Evolutionary conservation across 768 basidiomycete genomes (phyloP).

Genomic region (Candolleomyces eurysporus): DNA sequence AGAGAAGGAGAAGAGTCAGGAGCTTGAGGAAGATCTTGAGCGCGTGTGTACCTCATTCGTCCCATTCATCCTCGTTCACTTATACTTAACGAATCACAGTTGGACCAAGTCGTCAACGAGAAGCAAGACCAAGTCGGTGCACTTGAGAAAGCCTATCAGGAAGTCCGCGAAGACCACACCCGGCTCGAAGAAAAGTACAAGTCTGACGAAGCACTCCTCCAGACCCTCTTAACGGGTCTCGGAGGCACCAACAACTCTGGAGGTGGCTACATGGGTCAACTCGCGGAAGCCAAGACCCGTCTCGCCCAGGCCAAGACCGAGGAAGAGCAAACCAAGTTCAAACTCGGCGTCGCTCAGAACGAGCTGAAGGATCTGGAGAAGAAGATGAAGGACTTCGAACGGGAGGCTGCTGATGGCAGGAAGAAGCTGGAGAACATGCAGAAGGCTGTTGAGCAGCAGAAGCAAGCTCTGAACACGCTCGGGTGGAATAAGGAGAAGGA

Average conservation of each 20-base stretch:
- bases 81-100: slow-evolving; percentile 33
- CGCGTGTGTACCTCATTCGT: slow-evolving; percentile 44
- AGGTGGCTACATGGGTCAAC: slow-evolving; percentile 95
- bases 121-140: slow-evolving; percentile 61
- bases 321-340: slow-evolving; percentile 77
- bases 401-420: slow-evolving; percentile 76
- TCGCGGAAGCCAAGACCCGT: slow-evolving; percentile 78
- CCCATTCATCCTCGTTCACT: background rate
- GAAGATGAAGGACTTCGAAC: slow-evolving; percentile 79
- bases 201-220: slow-evolving; percentile 88
- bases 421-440: slow-evolving; percentile 63
- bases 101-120: slow-evolving; percentile 51
- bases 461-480: slow-evolving; percentile 50
- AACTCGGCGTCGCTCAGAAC: slow-evolving; percentile 72
- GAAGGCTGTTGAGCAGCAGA: slow-evolving; percentile 55
- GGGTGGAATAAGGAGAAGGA: slow-evolving; percentile 83
- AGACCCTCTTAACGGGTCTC: slow-evolving; percentile 91
- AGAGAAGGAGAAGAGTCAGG: slow-evolving; percentile 61
- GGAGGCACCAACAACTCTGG: slow-evolving; percentile 68
- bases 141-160: slow-evolving; percentile 52
- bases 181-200: slow-evolving; percentile 56
- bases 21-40: slow-evolving; percentile 52
- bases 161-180: slow-evolving; percentile 69
- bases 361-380: slow-evolving; percentile 77
- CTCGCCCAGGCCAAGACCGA: slow-evolving; percentile 78